Evolutionary conservation across 805 yeast species (phyloP).

Genomic region (Ogataea sp.): DNA sequence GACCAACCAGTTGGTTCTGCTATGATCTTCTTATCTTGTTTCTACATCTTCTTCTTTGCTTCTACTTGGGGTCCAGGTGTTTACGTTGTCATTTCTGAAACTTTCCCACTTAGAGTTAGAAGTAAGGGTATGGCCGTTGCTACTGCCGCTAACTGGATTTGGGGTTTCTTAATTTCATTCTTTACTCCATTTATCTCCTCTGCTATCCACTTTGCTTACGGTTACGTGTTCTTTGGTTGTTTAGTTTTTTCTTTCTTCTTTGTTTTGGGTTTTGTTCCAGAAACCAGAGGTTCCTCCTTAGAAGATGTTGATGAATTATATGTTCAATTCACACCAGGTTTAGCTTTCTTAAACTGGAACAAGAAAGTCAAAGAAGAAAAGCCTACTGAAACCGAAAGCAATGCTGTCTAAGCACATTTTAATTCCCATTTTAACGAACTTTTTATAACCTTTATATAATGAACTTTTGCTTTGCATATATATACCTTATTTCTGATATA

Average conservation of each 20-base stretch:
- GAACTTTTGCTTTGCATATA: no score
- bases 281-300: slow-evolving; percentile 48
- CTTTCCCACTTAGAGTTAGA: slow-evolving; percentile 60
- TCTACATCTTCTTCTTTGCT: slow-evolving; percentile 61
- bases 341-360: slow-evolving; percentile 16
- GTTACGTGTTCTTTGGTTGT: slow-evolving; percentile 51
- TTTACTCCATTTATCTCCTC: slow-evolving; percentile 49
- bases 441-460: no score
- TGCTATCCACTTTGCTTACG: slow-evolving; percentile 49
- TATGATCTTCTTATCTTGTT: slow-evolving; percentile 59
- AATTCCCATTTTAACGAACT: neutral
- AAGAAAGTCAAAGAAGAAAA: slow-evolving; percentile 6
- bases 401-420: neutral
- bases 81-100: slow-evolving; percentile 58
- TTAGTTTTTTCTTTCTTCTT: slow-evolving; percentile 44
- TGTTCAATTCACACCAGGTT: slow-evolving; percentile 26
- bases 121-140: slow-evolving; percentile 58
- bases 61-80: slow-evolving; percentile 73
- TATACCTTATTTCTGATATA: no score
- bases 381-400: neutral
- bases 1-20: slow-evolving; percentile 48
- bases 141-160: slow-evolving; percentile 57
- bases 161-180: slow-evolving; percentile 50
- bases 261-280: slow-evolving; percentile 45
- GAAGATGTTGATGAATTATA: slow-evolving; percentile 51